Evolutionary conservation across 1,284 basidiomycete genomes (phyloP).

Genomic region (Trichosporon coremiiforme): DNA sequence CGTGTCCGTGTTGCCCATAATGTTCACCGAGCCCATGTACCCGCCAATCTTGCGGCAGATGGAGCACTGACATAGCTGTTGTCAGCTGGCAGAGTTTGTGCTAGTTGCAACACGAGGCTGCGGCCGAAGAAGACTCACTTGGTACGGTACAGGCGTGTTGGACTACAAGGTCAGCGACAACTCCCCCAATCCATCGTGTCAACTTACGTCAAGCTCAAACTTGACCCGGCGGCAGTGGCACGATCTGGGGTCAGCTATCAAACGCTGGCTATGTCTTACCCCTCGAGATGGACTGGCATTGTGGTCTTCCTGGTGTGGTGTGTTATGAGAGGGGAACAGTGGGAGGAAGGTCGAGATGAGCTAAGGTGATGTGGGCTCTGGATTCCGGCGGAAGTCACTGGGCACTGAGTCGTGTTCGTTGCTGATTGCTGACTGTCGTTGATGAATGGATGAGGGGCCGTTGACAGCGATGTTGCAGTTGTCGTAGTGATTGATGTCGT

Average conservation of each 20-base stretch:
- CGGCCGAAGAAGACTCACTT: conserved; percentile 27
- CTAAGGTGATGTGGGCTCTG: background rate
- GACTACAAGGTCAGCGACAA: conserved; percentile 33
- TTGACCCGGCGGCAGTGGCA: conserved; percentile 55
- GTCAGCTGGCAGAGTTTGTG: background rate
- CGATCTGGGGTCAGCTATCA: conserved; percentile 36
- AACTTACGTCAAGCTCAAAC: conserved; percentile 48
- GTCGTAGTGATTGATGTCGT: background rate
- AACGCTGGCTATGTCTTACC: conserved; percentile 28
- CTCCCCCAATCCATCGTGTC: background rate
- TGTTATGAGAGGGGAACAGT: background rate
- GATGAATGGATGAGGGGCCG: no score
- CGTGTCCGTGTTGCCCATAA: conserved; percentile 54
- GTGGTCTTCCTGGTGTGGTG: background rate
- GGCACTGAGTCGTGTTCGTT: background rate
- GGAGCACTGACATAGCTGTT: conserved; percentile 52
- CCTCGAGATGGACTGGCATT: conserved; percentile 50
- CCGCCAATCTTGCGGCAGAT: conserved; percentile 56
- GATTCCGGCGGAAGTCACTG: background rate
- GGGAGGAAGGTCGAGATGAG: background rate
- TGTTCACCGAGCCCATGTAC: conserved; percentile 55
- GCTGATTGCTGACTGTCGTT: no score
- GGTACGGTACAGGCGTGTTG: conserved; percentile 55
- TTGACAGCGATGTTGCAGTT: background rate
- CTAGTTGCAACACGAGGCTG: background rate